A percentile compares a stretch with the other conserved stretches of the same genome.
These are phyloP conservation scores for Coemansia sp. DNA, from an alignment of 192 early-diverging fungal genomes.

Conservation along the genomic window DNA sequence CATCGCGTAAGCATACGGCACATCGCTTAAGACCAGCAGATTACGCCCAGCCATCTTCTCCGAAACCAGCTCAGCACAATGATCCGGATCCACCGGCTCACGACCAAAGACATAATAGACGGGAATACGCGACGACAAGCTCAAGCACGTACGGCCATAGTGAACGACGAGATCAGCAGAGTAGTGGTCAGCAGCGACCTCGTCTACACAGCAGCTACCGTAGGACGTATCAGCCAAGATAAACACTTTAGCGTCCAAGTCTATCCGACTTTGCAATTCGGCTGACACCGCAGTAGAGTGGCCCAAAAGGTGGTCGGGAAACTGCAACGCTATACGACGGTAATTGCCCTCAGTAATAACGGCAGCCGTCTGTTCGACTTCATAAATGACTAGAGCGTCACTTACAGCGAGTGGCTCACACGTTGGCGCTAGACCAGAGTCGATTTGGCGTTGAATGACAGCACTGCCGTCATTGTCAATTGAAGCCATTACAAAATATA, in stretches of 20 bases:
- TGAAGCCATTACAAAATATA: conserved; percentile 10
- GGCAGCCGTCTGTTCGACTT: conserved; percentile 65
- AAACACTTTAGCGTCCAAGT: conserved; percentile 56
- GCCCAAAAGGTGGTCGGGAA: conserved; percentile 84
- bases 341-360: conserved; percentile 54
- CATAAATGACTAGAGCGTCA: conserved; percentile 59
- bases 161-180: conserved; percentile 88
- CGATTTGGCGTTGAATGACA: conserved; percentile 60
- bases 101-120: conserved; percentile 88
- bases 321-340: conserved; percentile 79
- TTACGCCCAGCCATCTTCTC: conserved; percentile 42
- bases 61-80: conserved; percentile 56
- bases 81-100: conserved; percentile 64
- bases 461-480: conserved; percentile 67
- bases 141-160: conserved; percentile 91
- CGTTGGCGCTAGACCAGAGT: conserved; percentile 27
- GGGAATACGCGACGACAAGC: conserved; percentile 77
- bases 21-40: conserved; percentile 76
- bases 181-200: conserved; percentile 92
- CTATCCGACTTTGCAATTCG: conserved; percentile 55
- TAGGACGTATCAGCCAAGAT: conserved; percentile 95
- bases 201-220: conserved; percentile 98
- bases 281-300: conserved; percentile 68
- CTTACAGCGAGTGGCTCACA: conserved; percentile 20
- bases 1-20: conserved; percentile 66